Conservation (phyloP, 495 filamentous ascomycete species). For the Podospora australis region DNA sequence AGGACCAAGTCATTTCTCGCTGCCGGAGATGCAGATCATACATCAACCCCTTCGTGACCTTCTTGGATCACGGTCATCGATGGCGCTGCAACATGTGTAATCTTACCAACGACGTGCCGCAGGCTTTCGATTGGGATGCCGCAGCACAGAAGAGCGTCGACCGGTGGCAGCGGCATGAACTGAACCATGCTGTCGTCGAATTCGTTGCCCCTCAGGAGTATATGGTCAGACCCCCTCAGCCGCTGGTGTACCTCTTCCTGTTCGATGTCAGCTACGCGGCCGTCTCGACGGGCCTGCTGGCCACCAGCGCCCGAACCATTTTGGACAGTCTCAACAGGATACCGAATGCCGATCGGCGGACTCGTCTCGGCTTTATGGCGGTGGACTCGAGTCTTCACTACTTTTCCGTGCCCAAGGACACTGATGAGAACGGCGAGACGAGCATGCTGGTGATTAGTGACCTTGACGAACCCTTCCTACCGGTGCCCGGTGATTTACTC, state of each 20-base stretch:
- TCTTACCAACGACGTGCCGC: slow-evolving; percentile 94
- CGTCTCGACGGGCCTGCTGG: slow-evolving; percentile 87
- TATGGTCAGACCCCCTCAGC: slow-evolving; percentile 96
- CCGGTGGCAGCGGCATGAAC: slow-evolving; percentile 78
- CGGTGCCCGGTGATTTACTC: slow-evolving; percentile 86
- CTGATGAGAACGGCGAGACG: slow-evolving; percentile 70
- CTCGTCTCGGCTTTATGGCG: slow-evolving; percentile 88
- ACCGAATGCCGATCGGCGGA: slow-evolving; percentile 91
- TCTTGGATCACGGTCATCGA: slow-evolving; percentile 92
- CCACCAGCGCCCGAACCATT: slow-evolving; percentile 89
- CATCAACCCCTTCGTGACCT: slow-evolving; percentile 95
- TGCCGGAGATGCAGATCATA: slow-evolving; percentile 93
- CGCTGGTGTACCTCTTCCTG: slow-evolving; percentile 94
- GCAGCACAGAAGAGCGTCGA: slow-evolving; percentile 84
- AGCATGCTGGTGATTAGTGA: slow-evolving; percentile 94
- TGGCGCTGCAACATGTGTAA: slow-evolving; percentile 99
- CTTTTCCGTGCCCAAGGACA: slow-evolving; percentile 86
- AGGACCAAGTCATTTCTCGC: slow-evolving; percentile 94
- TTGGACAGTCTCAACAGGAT: slow-evolving; percentile 93
- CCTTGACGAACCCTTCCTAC: slow-evolving; percentile 93
- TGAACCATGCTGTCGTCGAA: slow-evolving; percentile 92
- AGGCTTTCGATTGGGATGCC: slow-evolving; percentile 97
- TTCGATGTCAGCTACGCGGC: slow-evolving; percentile 94
- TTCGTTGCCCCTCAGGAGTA: slow-evolving; percentile 98
- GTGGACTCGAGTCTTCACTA: slow-evolving; percentile 95